These are phyloP conservation scores for Pneumocystis murina DNA, from an alignment of 1,139 yeast species.

Conservation along the genomic window DNA sequence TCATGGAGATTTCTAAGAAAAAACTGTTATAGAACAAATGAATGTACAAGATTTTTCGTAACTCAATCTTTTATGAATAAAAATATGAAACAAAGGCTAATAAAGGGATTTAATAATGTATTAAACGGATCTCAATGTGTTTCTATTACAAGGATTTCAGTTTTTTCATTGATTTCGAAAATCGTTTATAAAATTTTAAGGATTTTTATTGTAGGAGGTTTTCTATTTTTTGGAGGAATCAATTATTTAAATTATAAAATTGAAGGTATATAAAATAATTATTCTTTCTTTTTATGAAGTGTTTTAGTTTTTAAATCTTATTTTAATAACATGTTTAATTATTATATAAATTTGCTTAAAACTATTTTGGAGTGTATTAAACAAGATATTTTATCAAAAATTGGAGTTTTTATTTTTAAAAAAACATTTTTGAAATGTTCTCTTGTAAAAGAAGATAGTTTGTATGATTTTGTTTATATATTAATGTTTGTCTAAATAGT, in stretches of 20 bases:
- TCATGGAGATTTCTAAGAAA: not conserved
- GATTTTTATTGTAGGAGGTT: constrained; percentile 8
- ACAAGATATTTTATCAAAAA: not conserved
- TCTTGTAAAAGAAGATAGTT: constrained; percentile 21
- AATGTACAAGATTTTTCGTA: constrained; percentile 16
- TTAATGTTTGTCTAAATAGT: constrained; percentile 23
- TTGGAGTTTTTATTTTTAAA: not conserved
- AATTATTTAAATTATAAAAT: constrained; percentile 4
- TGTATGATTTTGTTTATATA: constrained; percentile 20
- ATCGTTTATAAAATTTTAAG: constrained; percentile 7
- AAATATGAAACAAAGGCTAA: constrained; percentile 4
- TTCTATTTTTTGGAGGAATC: constrained; percentile 10
- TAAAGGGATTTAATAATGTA: constrained; percentile 17
- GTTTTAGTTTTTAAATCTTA: not conserved
- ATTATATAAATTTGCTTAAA: not conserved
- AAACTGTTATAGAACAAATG: not conserved
- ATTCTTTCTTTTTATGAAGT: not conserved
- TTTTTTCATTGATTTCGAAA: constrained; percentile 9
- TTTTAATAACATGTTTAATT: not conserved
- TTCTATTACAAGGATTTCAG: constrained; percentile 17
- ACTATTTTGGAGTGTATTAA: not conserved
- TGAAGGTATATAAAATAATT: not conserved
- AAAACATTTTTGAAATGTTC: constrained; percentile 23
- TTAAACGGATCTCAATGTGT: constrained; percentile 20
- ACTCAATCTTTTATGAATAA: constrained; percentile 3